Evolutionary conservation across 768 basidiomycete genomes (phyloP).

Genomic region (Lactarius vividus): DNA sequence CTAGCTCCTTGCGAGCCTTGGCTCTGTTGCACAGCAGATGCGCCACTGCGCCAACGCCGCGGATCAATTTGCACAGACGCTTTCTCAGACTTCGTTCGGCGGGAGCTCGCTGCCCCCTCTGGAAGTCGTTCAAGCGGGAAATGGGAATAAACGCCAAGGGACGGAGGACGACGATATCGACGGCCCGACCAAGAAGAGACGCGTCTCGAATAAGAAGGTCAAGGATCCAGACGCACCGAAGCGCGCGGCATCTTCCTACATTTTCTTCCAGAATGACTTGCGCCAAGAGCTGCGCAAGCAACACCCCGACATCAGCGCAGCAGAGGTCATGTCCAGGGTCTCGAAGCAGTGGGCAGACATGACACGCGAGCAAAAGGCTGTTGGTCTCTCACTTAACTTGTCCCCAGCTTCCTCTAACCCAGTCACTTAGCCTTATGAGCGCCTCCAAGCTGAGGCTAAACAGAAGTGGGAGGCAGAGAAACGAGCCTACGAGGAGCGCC

Average conservation of each 20-base stretch:
- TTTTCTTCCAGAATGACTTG: slow-evolving; percentile 91
- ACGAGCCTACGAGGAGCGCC: slow-evolving; percentile 59
- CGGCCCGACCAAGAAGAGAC: slow-evolving; percentile 47
- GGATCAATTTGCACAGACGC: slow-evolving; percentile 54
- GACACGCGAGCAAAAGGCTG: slow-evolving; percentile 67
- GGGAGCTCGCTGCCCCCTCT: slow-evolving; percentile 7
- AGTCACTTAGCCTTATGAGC: slow-evolving; percentile 49
- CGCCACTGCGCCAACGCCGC: slow-evolving; percentile 58
- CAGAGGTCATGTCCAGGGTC: slow-evolving; percentile 70
- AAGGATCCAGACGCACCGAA: slow-evolving; percentile 95
- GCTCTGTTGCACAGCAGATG: slow-evolving; percentile 58
- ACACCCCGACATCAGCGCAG: slow-evolving; percentile 62
- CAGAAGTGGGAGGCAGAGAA: slow-evolving; percentile 61
- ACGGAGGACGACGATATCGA: slow-evolving; percentile 31
- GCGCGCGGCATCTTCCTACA: slow-evolving; percentile 88
- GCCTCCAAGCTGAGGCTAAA: slow-evolving; percentile 57
- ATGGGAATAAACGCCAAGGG: slow-evolving; percentile 52
- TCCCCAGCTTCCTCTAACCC: slow-evolving; percentile 23
- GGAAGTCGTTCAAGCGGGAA: slow-evolving; percentile 4
- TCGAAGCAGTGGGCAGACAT: slow-evolving; percentile 72
- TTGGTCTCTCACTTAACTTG: slow-evolving; percentile 37
- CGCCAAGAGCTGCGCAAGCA: slow-evolving; percentile 67
- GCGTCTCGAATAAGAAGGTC: slow-evolving; percentile 53
- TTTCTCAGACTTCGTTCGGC: slow-evolving; percentile 40
- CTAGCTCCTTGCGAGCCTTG: slow-evolving; percentile 56